Conservation (phyloP, 176 grass and related monocot genomes). For the Carex myosuroides region DNA sequence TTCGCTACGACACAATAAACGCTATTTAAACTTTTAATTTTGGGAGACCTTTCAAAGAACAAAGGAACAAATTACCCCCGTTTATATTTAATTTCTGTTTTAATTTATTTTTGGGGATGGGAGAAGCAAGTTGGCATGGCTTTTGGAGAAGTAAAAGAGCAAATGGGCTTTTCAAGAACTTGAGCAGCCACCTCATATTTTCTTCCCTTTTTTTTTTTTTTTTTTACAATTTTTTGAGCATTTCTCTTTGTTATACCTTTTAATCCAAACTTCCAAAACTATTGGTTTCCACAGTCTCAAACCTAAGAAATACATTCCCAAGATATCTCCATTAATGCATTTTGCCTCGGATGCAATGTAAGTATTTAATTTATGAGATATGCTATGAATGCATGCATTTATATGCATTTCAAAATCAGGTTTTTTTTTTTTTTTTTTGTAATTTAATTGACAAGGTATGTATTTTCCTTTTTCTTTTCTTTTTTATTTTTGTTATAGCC, state of each 20-base stretch:
- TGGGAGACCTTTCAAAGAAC: neutral
- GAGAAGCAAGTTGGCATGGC: neutral
- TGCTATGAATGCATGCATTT: neutral
- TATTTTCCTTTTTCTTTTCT: neutral
- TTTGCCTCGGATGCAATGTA: neutral
- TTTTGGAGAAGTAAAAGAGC: constrained; percentile 18
- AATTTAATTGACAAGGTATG: neutral
- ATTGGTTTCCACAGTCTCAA: neutral
- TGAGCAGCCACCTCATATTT: constrained; percentile 9
- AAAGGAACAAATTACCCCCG: neutral
- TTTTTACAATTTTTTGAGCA: neutral
- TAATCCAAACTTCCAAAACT: neutral
- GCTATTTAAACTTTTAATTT: neutral
- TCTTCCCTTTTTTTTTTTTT: neutral
- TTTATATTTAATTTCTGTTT: neutral
- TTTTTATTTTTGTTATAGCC: no score
- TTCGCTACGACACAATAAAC: no score
- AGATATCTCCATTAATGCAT: neutral
- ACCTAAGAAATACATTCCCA: neutral
- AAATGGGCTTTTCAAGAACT: constrained; percentile 13
- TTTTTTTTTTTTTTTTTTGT: neutral
- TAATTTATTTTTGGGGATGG: neutral
- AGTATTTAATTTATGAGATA: neutral
- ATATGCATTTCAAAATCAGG: neutral
- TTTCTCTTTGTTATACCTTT: neutral